A percentile compares a stretch with the other conserved stretches of the same genome.
These are phyloP conservation scores for Fusarium aywerte DNA, from an alignment of 2,329 filamentous ascomycete genomes.

Conservation along the genomic window DNA sequence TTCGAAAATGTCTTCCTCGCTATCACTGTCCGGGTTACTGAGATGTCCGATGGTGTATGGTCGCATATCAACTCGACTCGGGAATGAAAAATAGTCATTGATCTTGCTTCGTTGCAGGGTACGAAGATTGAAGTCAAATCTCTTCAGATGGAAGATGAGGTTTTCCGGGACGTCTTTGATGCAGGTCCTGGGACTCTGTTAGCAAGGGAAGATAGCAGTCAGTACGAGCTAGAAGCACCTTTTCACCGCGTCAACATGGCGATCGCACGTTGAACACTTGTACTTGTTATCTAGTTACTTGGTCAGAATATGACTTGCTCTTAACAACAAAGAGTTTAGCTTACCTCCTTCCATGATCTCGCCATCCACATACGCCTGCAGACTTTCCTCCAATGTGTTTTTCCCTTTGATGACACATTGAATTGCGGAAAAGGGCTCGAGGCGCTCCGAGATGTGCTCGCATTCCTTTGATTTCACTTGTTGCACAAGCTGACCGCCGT, in stretches of 20 bases:
- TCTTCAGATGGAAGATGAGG: slow-evolving; percentile 92
- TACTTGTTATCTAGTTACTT: slow-evolving; percentile 86
- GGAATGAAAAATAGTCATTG: slow-evolving; percentile 94
- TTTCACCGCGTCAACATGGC: slow-evolving; percentile 92
- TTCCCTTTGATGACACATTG: slow-evolving; percentile 98
- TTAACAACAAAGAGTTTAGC: slow-evolving; percentile 36
- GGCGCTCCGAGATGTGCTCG: slow-evolving; percentile 87
- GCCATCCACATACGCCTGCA: slow-evolving; percentile 94
- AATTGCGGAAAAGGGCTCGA: slow-evolving; percentile 93
- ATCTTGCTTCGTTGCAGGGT: slow-evolving; percentile 89
- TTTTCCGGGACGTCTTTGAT: slow-evolving; percentile 93
- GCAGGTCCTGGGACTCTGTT: slow-evolving; percentile 71
- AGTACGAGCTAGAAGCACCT: slow-evolving; percentile 59
- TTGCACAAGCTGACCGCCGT: slow-evolving; percentile 90
- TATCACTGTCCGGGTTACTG: slow-evolving; percentile 66
- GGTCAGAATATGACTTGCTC: slow-evolving; percentile 17
- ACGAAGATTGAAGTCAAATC: slow-evolving; percentile 83
- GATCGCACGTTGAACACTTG: slow-evolving; percentile 90
- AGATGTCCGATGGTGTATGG: slow-evolving; percentile 91
- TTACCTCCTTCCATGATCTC: slow-evolving; percentile 92
- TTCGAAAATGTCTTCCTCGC: slow-evolving; percentile 82
- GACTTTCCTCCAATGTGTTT: slow-evolving; percentile 81
- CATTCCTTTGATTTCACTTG: slow-evolving; percentile 97
- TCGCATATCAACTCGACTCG: slow-evolving; percentile 82
- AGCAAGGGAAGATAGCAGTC: not conserved